Percentiles rank a stretch among this genome's conserved stretches.
Conservation (phyloP, 805 yeast species). For the Yarrowia keelungensis region DNA sequence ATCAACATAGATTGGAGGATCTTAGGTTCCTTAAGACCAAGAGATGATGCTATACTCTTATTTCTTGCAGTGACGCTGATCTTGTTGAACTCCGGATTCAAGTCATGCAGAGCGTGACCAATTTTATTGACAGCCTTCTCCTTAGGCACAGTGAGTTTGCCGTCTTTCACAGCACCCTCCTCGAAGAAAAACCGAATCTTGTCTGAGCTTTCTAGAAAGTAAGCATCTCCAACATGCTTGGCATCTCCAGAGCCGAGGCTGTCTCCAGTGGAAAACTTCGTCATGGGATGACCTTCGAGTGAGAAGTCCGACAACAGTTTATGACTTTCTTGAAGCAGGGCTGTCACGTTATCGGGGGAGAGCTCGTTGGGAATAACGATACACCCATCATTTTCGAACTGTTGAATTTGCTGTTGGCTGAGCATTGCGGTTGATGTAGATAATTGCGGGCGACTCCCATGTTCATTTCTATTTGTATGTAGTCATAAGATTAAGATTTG, state of each 20-base stretch:
- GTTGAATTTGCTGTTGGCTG: constrained; percentile 58
- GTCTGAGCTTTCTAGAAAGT: constrained; percentile 72
- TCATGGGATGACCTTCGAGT: constrained; percentile 65
- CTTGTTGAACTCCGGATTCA: constrained; percentile 57
- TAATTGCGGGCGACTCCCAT: too few relatives aligned
- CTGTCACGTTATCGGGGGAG: constrained; percentile 52
- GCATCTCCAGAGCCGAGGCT: constrained; percentile 51
- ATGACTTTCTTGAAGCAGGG: constrained; percentile 55
- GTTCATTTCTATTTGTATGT: too few relatives aligned
- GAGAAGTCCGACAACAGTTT: constrained; percentile 59
- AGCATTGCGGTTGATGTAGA: constrained; percentile 44
- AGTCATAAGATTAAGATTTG: too few relatives aligned
- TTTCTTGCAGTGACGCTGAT: constrained; percentile 62
- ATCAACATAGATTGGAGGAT: constrained; percentile 81
- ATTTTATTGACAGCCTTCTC: constrained; percentile 72
- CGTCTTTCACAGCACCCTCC: constrained; percentile 63
- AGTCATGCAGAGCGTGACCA: constrained; percentile 76
- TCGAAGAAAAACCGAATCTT: constrained; percentile 75
- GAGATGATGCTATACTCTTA: constrained; percentile 57
- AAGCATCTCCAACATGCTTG: constrained; percentile 74
- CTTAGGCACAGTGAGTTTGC: constrained; percentile 61
- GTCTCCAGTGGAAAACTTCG: constrained; percentile 68
- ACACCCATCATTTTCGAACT: constrained; percentile 63
- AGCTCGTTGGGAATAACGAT: constrained; percentile 66
- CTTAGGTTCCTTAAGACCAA: constrained; percentile 67